A percentile compares a stretch with the other conserved stretches of the same genome.
phyloP scores from a whole-genome alignment of 441 rosid genomes.

The Populus trichocarpa region DNA sequence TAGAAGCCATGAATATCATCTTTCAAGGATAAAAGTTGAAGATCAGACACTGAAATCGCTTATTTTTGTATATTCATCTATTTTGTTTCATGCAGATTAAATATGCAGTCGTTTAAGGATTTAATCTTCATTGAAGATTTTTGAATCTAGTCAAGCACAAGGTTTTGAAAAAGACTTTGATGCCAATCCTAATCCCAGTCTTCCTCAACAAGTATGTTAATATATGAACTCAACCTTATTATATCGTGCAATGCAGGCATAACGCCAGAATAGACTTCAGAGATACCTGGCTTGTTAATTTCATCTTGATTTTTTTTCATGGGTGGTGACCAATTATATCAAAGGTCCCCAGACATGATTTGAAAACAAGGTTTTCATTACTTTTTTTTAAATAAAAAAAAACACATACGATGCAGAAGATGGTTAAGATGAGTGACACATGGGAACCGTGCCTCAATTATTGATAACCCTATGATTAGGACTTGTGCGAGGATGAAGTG shows the following conservation, averaged over 20 bases:
- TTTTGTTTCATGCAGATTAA: background rate
- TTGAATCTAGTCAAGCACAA: constrained; percentile 19
- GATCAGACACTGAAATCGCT: constrained; percentile 6
- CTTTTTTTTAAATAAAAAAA: background rate
- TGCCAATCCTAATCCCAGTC: constrained; percentile 35
- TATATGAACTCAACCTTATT: background rate
- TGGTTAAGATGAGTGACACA: constrained; percentile 18
- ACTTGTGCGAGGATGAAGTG: constrained; percentile 5
- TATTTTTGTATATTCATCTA: constrained; percentile 4
- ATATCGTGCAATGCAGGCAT: constrained; percentile 8
- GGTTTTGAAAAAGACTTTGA: constrained; percentile 22
- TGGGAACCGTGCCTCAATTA: constrained; percentile 34
- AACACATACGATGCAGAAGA: background rate
- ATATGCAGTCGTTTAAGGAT: background rate
- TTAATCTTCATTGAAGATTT: background rate
- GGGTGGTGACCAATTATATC: background rate
- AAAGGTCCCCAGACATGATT: background rate
- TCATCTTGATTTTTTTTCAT: background rate
- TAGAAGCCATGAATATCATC: constrained; percentile 6
- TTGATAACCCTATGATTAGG: constrained; percentile 29
- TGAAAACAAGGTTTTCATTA: background rate
- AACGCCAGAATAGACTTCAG: background rate
- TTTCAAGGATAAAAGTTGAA: constrained; percentile 17
- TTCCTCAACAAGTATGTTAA: constrained; percentile 7
- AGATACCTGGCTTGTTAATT: background rate